Base-by-base conservation (phyloP, 805 yeast genomes). In the Metschnikowia kunwiensis region DNA sequence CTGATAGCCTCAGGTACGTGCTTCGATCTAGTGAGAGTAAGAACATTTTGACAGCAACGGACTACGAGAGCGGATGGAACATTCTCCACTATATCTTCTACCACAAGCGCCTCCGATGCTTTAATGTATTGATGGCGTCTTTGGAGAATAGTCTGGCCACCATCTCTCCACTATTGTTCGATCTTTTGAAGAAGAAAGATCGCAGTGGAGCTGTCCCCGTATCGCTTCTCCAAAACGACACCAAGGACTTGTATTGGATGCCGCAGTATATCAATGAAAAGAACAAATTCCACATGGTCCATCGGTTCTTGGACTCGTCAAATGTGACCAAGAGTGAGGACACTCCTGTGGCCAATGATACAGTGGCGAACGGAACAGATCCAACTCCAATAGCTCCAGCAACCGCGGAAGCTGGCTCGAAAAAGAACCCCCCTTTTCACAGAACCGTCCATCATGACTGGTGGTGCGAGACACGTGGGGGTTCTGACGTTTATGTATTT, bases 31-130 rank as follows among this genome's bases (percentile, higher is more conserved):
- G 72, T 7, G 68, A 71, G 12, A 51, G 74, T 15, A 77, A 78
- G 32, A 31, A 36, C n/a, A 41, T 63, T 2, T 25, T 68, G 35
- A 47, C 70, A 2, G 48, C 60, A 0, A 59, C 66, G 2, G 96
- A 89, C 56, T 65, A 64, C 34, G 96, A 88, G 57, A 86, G 77
- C 53, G 83, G 86, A 2, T 88, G 94, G 82, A 83, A 85, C 27
- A 77, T 86, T 17, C 64, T 89, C 19, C 96, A 89, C 57, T 74
- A 78, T 42, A 77, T 87, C 4, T 61, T 84, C 10, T 75, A 67
- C 46, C 61, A 74, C 43, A 83, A 78, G 22, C 68, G 81, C 36
- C 60, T 81, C 27, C 52, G 71, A 13, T 73, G 82, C 51, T 78
- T 81, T 7, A 71, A 68, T 35, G 57, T 55, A 1, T 37, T 68